A percentile compares a stretch with the other conserved stretches of the same genome.
Conservation (phyloP, 2,329 filamentous ascomycete genomes). For the Scytalidium sp. region DNA sequence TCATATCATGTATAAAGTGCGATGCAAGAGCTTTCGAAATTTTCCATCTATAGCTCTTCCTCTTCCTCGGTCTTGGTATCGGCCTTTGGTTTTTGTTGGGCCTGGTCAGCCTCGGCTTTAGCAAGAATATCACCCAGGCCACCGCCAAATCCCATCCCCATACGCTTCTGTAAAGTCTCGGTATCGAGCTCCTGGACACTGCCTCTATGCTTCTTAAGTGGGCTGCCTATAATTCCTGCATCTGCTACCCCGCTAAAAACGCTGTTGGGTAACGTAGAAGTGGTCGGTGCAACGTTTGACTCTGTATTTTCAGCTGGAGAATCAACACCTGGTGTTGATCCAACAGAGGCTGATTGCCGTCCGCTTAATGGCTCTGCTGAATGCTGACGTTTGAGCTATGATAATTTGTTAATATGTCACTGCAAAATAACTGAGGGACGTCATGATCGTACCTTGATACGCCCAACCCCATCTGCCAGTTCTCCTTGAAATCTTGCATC, state of each 20-base stretch:
- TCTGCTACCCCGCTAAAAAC: conserved; percentile 42
- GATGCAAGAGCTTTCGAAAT: neutral
- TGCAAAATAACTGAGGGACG: neutral
- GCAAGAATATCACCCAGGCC: conserved; percentile 20
- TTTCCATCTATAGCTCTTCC: conserved; percentile 21
- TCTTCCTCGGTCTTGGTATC: conserved; percentile 19
- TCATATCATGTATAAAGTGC: too few relatives aligned
- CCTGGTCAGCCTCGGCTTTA: conserved; percentile 26
- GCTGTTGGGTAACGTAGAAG: conserved; percentile 24
- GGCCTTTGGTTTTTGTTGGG: conserved; percentile 11
- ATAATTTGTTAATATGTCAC: conserved; percentile 22
- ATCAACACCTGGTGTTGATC: conserved; percentile 38
- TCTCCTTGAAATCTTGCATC: conserved; percentile 72
- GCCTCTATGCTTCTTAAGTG: conserved; percentile 72
- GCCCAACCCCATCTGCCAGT: conserved; percentile 75
- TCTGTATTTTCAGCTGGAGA: conserved; percentile 38
- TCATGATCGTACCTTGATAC: conserved; percentile 65
- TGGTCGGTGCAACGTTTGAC: conserved; percentile 29
- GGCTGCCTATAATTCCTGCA: conserved; percentile 59
- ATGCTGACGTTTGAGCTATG: conserved; percentile 76
- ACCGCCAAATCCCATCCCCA: conserved; percentile 18
- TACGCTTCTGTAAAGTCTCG: conserved; percentile 27
- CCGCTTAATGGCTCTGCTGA: conserved; percentile 64
- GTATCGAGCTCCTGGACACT: conserved; percentile 51
- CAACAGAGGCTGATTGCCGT: conserved; percentile 41